A percentile compares a stretch with the other conserved stretches of the same genome.
phyloP scores from a whole-genome alignment of 305 asterid species.

The Fraxinus floribunda region DNA sequence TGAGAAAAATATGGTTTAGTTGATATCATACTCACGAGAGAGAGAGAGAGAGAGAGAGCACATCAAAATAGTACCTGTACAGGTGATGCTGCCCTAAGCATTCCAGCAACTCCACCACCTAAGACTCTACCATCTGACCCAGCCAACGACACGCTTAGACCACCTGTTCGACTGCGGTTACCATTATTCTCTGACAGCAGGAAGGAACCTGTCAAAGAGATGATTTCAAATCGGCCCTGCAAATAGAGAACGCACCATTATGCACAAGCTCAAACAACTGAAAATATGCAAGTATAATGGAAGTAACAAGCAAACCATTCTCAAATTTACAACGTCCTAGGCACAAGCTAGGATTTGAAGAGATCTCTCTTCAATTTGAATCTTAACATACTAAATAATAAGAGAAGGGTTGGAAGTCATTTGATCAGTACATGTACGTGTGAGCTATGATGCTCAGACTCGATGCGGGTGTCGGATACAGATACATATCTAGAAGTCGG shows the following conservation, averaged over 20 bases:
- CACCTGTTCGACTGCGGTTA: slow-evolving; percentile 44
- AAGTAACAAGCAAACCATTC: background rate
- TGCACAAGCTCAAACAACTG: slow-evolving; percentile 6
- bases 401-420: background rate
- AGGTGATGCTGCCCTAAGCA: slow-evolving; percentile 77
- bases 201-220: slow-evolving; percentile 86
- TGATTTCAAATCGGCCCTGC: slow-evolving; percentile 87
- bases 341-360: background rate
- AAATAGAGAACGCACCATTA: slow-evolving; percentile 22
- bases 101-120: slow-evolving; percentile 90
- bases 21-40: background rate
- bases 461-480: too few species aligned
- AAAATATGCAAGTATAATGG: background rate
- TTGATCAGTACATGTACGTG: background rate
- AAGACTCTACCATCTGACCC: slow-evolving; percentile 77
- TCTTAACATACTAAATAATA: background rate
- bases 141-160: slow-evolving; percentile 74
- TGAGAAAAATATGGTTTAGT: background rate
- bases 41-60: background rate
- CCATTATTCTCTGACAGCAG: slow-evolving; percentile 54
- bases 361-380: background rate
- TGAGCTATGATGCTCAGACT: too few species aligned
- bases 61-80: slow-evolving; percentile 59
- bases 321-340: background rate
- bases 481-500: too few species aligned